A percentile compares a stretch with the other conserved stretches of the same genome.
phyloP scores from a whole-genome alignment of 192 early-diverging fungal genomes.

The Rhizophagus clarus region DNA sequence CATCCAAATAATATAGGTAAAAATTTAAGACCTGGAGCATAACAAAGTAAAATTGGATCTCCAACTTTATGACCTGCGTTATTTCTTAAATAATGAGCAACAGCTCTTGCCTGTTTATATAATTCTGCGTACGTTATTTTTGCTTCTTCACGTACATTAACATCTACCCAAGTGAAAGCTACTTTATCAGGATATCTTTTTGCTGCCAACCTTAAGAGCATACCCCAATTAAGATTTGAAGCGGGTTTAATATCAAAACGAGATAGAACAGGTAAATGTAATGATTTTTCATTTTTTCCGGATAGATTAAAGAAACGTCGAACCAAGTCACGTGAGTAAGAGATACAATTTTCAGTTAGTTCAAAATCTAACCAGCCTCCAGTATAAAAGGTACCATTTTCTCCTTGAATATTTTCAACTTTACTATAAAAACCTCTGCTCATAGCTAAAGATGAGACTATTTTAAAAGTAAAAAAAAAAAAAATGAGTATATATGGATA shows the following conservation, averaged over 20 bases:
- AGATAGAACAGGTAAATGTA: constrained; percentile 5
- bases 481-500: background rate
- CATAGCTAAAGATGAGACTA: constrained; percentile 22
- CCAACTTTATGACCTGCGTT: background rate
- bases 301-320: background rate
- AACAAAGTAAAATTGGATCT: constrained; percentile 25
- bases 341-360: constrained; percentile 11
- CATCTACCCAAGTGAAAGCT: constrained; percentile 14
- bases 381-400: constrained; percentile 13
- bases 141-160: background rate
- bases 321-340: constrained; percentile 11
- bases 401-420: constrained; percentile 20
- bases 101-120: constrained; percentile 15
- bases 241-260: constrained; percentile 2
- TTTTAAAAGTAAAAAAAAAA: background rate
- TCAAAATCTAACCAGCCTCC: constrained; percentile 30
- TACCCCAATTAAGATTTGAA: constrained; percentile 3
- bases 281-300: background rate
- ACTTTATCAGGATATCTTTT: constrained; percentile 14
- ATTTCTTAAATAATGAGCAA: constrained; percentile 5
- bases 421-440: constrained; percentile 15
- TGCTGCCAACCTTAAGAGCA: background rate
- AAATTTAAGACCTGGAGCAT: constrained; percentile 27
- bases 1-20: constrained; percentile 25
- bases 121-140: background rate